A percentile compares a stretch with the other conserved stretches of the same genome.
Conservation (phyloP, 192 early-diverging fungal species). For the Backusella tarrabulga region DNA sequence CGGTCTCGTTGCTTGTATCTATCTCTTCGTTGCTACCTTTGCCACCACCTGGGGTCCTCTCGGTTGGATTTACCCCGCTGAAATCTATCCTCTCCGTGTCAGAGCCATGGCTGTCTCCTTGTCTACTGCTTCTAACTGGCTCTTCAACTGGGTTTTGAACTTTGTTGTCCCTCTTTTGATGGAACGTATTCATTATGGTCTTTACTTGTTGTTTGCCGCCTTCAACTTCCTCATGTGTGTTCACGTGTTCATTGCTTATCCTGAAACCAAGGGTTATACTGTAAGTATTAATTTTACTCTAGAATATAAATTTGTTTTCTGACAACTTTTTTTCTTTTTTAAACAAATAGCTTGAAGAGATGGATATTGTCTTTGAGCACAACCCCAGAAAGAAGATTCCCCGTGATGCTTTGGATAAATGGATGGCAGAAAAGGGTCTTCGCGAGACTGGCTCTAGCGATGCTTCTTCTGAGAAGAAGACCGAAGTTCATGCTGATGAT, state of each 20-base stretch:
- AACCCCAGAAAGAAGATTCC: slow-evolving; percentile 28
- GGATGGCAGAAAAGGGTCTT: slow-evolving; percentile 12
- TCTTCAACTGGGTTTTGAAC: slow-evolving; percentile 80
- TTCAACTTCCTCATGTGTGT: slow-evolving; percentile 58
- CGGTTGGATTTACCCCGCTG: slow-evolving; percentile 89
- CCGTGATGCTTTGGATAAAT: slow-evolving; percentile 8
- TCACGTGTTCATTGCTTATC: slow-evolving; percentile 69
- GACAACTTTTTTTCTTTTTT: neutral
- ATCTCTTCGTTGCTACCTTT: slow-evolving; percentile 81
- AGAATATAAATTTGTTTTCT: neutral
- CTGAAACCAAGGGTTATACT: slow-evolving; percentile 83
- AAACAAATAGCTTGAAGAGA: slow-evolving; percentile 26
- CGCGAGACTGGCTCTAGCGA: slow-evolving; percentile 7
- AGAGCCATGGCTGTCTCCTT: slow-evolving; percentile 85
- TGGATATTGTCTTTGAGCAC: slow-evolving; percentile 27
- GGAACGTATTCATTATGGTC: slow-evolving; percentile 60
- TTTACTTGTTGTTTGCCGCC: slow-evolving; percentile 71
- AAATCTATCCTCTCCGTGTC: slow-evolving; percentile 89
- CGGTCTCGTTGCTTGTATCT: slow-evolving; percentile 69
- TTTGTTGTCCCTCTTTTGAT: slow-evolving; percentile 73
- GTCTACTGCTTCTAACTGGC: slow-evolving; percentile 90
- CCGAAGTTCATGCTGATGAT: neutral
- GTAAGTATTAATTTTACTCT: neutral
- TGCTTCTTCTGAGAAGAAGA: slow-evolving; percentile 5
- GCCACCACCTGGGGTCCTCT: slow-evolving; percentile 92